Base-by-base conservation (phyloP, 2,329 filamentous ascomycete species). In the Thelonectria blattea region DNA sequence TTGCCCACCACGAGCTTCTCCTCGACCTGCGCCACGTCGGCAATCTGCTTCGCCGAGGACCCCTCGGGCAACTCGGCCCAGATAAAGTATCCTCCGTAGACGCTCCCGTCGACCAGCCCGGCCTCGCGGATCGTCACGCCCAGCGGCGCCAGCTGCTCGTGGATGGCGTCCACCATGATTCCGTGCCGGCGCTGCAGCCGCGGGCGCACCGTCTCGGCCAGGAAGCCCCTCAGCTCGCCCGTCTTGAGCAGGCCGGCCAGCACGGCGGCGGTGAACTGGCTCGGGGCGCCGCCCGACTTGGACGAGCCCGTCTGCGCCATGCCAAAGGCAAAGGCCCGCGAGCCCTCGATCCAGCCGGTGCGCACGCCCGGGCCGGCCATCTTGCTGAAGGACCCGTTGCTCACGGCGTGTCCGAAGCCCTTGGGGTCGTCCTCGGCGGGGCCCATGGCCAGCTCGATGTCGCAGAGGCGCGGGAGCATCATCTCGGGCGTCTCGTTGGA, bases 331-430 rank as follows among this genome's bases (percentile, higher is more conserved):
- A 86, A 83, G 39, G 78, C 80, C 0, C 82, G 79, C 6, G 87
- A 88, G 0, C 85, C 90, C 73, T 97, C 92, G 1, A 88, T 85
- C 93, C 93, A 98, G n/a, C 94, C 94, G 0, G 91, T 93, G 12
- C 94, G 83, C 52, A 91, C 77, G 0, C 94, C 95, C 0, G 94
- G 93, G 0, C 87, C 92, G 27, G 88, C 84, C 39, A 98, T 87
- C 75, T 99, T 99, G 73, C 88, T 92, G 75, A 98, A 98, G 7
- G 89, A 92, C 20, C 91, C 93, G 73, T 98, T 98, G 69, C 90
- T 93, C 37, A 93, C 81, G 10, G 87, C 85, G 74, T 98, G 89
- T 11, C 94, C 93, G 72, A 94, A 97, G 30, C 71, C 68, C 1
- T 65, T 62, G 0, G 74, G 74, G 17, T 88, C 79, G 37, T 78